Evolutionary conservation across 768 basidiomycete species (phyloP).

Genomic region (Mycena filopes): DNA sequence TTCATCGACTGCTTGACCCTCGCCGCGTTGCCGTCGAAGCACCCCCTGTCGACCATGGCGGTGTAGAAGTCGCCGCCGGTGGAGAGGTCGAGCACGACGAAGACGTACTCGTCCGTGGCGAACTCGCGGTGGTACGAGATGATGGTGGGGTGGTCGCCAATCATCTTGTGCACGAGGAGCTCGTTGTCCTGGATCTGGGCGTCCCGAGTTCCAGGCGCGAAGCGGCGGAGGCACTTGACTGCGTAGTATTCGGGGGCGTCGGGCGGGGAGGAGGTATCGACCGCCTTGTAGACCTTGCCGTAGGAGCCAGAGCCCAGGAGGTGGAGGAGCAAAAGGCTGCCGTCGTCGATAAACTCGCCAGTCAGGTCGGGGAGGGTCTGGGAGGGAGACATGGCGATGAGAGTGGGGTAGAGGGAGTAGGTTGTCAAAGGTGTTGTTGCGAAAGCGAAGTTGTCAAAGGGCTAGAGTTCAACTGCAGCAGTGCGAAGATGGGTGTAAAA

Average conservation of each 20-base stretch:
- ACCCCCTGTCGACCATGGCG: slow-evolving; percentile 52
- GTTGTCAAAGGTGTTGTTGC: too few relatives aligned
- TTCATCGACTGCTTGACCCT: slow-evolving; percentile 61
- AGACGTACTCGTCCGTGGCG: slow-evolving; percentile 59
- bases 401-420: not conserved
- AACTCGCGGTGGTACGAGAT: slow-evolving; percentile 58
- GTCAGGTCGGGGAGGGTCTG: slow-evolving; percentile 8
- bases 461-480: slow-evolving; percentile 5
- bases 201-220: slow-evolving; percentile 50
- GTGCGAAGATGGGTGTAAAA: not conserved
- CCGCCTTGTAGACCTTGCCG: slow-evolving; percentile 37
- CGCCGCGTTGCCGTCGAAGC: slow-evolving; percentile 54
- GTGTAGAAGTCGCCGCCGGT: slow-evolving; percentile 57
- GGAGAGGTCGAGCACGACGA: slow-evolving; percentile 53
- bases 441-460: slow-evolving; percentile 27
- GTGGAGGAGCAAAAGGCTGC: slow-evolving; percentile 51
- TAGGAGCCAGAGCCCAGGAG: slow-evolving; percentile 49
- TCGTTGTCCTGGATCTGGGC: slow-evolving; percentile 59
- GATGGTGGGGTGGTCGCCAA: slow-evolving; percentile 49
- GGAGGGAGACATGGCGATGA: not conserved
- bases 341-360: slow-evolving; percentile 46
- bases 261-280: slow-evolving; percentile 8
- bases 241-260: slow-evolving; percentile 40
- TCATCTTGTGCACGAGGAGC: slow-evolving; percentile 47
- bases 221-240: slow-evolving; percentile 63